phyloP scores from a whole-genome alignment of 208 protist genomes.

The Crithidia sp. region DNA sequence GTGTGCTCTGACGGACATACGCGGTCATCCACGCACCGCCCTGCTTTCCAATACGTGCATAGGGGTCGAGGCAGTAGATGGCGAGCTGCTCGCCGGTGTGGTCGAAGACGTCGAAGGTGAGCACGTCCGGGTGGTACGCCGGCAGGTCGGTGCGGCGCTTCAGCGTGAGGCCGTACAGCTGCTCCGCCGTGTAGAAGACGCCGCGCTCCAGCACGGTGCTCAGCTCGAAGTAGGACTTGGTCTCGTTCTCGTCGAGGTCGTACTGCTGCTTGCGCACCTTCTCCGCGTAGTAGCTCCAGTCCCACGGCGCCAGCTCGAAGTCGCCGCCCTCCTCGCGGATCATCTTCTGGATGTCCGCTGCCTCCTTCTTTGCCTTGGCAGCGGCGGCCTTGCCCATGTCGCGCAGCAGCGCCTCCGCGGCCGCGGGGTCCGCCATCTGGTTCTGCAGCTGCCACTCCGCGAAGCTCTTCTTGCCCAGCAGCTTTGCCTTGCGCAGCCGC shows the following conservation, averaged over 20 bases:
- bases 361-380: conserved; percentile 30
- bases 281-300: conserved; percentile 62
- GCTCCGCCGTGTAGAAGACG: conserved; percentile 56
- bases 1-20: conserved; percentile 37
- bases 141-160: conserved; percentile 47
- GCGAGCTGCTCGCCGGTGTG: conserved; percentile 33
- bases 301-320: conserved; percentile 50
- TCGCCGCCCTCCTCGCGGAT: conserved; percentile 33
- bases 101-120: conserved; percentile 50
- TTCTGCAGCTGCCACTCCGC: conserved; percentile 50
- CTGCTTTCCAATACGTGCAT: conserved; percentile 47
- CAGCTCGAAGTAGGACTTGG: conserved; percentile 65
- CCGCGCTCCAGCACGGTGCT: conserved; percentile 52
- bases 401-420: conserved; percentile 36
- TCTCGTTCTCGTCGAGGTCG: conserved; percentile 54
- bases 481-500: conserved; percentile 48
- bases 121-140: conserved; percentile 52
- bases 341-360: conserved; percentile 35
- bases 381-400: conserved; percentile 19
- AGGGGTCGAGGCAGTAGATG: conserved; percentile 54
- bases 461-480: conserved; percentile 57
- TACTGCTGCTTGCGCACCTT: conserved; percentile 47
- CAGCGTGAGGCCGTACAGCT: conserved; percentile 61
- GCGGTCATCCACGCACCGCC: conserved; percentile 65
- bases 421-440: conserved; percentile 51